A percentile compares a stretch with the other conserved stretches of the same genome.
These are phyloP conservation scores for Coemansia aciculifera DNA, from an alignment of 192 early-diverging fungal genomes.

Conservation along the genomic window DNA sequence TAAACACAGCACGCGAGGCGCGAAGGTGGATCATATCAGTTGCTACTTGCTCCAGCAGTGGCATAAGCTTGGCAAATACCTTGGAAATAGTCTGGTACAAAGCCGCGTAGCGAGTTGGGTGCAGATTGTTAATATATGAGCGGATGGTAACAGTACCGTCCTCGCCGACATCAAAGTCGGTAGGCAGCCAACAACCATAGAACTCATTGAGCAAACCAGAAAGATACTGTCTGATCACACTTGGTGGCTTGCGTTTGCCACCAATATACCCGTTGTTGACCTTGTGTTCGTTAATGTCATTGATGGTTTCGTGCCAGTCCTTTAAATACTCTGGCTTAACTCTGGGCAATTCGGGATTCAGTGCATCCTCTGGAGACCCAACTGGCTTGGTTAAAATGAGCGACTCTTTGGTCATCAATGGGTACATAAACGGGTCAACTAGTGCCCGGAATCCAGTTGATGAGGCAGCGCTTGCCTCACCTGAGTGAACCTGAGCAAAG, in stretches of 20 bases:
- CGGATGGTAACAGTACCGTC: not conserved
- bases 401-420: not conserved
- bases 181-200: not conserved
- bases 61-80: not conserved
- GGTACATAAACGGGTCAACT: slow-evolving; percentile 6
- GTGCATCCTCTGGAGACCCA: not conserved
- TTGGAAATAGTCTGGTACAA: not conserved
- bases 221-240: not conserved
- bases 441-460: not conserved
- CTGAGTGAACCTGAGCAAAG: not conserved
- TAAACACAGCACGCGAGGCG: not conserved
- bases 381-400: not conserved
- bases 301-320: not conserved
- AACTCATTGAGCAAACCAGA: not conserved
- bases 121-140: slow-evolving; percentile 13
- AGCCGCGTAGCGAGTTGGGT: not conserved
- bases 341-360: not conserved
- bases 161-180: not conserved
- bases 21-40: slow-evolving; percentile 9
- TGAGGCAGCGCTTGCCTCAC: not conserved
- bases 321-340: not conserved
- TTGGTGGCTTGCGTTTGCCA: not conserved
- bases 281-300: not conserved
- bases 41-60: slow-evolving; percentile 54
- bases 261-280: no score